Evolutionary conservation across 1,284 basidiomycete species (phyloP), one percentile per base, ranked within the genome.

Genomic region (Ustilago vetiveriae): DNA sequence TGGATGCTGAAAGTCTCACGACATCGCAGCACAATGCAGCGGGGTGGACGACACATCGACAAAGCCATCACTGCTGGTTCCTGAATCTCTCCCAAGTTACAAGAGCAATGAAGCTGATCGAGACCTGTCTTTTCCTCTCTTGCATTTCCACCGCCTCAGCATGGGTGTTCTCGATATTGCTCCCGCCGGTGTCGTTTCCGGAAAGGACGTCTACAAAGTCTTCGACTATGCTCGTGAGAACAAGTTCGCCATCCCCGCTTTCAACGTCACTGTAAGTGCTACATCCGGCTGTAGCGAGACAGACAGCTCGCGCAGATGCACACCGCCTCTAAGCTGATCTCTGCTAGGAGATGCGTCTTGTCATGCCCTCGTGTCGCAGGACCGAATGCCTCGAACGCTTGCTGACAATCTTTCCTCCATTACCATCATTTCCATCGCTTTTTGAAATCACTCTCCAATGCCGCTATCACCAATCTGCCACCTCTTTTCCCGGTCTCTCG

Each of bases 131-230:
- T 37, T 36, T 16, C 33, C 4, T 35, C 9, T 21, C 23, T 22
- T 19, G 41, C 14, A 58, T 29, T 13, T 29, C 13, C 27, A 6
- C 13, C 13, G 27, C 27, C 27, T 29, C 53, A 75, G 52, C 42
- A 76, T 76, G 74, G 74, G 74, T 70, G 58, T 76, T 63, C 68
- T 74, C 43, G 76, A 79, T 52, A 76, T 81, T 70, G 75, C 72
- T 59, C 79, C 79, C 52, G 72, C 76, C 57, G 79, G 79, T 60
- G 79, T 80, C 54, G 72, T 80, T 55, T 75, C 76, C 60, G 79
- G 79, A 55, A 75, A 79, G 65, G 78, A 81, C 66, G 79, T 82
- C 35, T 80, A 78, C 78, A 81, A 81, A 71, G 78, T 81, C 51
- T 78, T 76, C 51, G 77, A 76, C 70, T 77, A 81, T 46, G 79